These are phyloP conservation scores for Fraxinus sp. DNA, from an alignment of 305 asterid species.

Conservation along the genomic window DNA sequence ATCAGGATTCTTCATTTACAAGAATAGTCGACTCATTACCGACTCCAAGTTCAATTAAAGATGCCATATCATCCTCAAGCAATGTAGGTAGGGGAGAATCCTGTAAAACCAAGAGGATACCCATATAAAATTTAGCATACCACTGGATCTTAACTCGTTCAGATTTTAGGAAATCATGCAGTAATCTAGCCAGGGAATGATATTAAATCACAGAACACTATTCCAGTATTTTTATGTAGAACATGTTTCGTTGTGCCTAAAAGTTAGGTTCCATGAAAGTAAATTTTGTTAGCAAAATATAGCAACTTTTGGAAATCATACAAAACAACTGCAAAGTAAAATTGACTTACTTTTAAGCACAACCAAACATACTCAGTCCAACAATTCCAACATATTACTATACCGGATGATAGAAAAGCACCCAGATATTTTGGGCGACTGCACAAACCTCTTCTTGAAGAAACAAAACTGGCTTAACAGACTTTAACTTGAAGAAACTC, in stretches of 20 bases:
- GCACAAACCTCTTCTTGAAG: conserved; percentile 85
- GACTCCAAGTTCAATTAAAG: conserved; percentile 72
- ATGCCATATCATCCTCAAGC: conserved; percentile 81
- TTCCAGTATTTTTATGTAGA: neutral
- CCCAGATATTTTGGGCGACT: neutral
- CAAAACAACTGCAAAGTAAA: neutral
- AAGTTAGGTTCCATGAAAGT: neutral
- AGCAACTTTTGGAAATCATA: neutral
- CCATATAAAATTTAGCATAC: neutral
- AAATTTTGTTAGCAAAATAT: neutral
- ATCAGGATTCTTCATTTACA: conserved; percentile 58
- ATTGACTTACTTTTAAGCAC: neutral
- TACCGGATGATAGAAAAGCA: neutral
- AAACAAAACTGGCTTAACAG: conserved; percentile 64
- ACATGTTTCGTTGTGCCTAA: neutral
- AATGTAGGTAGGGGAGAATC: conserved; percentile 68
- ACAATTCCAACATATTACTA: neutral
- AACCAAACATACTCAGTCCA: neutral
- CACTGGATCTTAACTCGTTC: neutral
- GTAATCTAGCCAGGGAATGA: neutral
- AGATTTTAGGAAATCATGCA: neutral
- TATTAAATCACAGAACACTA: neutral
- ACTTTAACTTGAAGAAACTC: conserved; percentile 89
- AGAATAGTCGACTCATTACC: conserved; percentile 76
- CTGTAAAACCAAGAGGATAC: conserved; percentile 38